phyloP scores from a whole-genome alignment of 352 stramenopile species.

The Blastocystis sp. region DNA sequence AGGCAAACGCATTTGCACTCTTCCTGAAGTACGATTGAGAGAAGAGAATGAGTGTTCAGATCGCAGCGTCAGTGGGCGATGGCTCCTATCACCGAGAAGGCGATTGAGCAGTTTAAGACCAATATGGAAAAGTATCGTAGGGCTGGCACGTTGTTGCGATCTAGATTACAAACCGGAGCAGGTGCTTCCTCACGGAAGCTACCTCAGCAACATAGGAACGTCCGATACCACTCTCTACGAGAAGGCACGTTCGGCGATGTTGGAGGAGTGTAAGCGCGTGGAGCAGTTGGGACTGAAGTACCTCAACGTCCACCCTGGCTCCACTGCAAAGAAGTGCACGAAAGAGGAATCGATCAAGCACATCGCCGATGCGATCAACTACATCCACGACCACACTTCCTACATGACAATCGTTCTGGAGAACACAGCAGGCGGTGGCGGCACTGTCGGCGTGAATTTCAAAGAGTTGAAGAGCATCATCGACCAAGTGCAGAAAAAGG shows the following conservation, averaged over 20 bases:
- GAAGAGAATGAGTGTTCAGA: not conserved
- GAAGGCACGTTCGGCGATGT: slow-evolving; percentile 7
- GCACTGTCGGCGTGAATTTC: slow-evolving; percentile 44
- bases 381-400: slow-evolving; percentile 31
- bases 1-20: slow-evolving; percentile 26
- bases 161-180: not conserved
- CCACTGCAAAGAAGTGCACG: slow-evolving; percentile 19
- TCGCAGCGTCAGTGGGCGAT: slow-evolving; percentile 55
- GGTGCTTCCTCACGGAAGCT: slow-evolving; percentile 51
- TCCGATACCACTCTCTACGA: not conserved
- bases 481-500: slow-evolving; percentile 31
- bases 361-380: slow-evolving; percentile 24
- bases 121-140: slow-evolving; percentile 23
- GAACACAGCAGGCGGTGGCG: slow-evolving; percentile 47
- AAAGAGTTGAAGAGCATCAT: slow-evolving; percentile 38
- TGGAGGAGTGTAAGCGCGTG: slow-evolving; percentile 37
- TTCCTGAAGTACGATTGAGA: slow-evolving; percentile 30
- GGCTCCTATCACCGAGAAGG: not conserved
- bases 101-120: slow-evolving; percentile 18
- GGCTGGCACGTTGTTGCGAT: not conserved
- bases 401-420: slow-evolving; percentile 57
- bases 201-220: slow-evolving; percentile 36
- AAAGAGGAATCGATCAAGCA: slow-evolving; percentile 31
- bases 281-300: slow-evolving; percentile 27
- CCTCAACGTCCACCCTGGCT: slow-evolving; percentile 50